These are phyloP conservation scores for Thelephora aurantiotincta DNA, from an alignment of 768 basidiomycete species.

Conservation along the genomic window DNA sequence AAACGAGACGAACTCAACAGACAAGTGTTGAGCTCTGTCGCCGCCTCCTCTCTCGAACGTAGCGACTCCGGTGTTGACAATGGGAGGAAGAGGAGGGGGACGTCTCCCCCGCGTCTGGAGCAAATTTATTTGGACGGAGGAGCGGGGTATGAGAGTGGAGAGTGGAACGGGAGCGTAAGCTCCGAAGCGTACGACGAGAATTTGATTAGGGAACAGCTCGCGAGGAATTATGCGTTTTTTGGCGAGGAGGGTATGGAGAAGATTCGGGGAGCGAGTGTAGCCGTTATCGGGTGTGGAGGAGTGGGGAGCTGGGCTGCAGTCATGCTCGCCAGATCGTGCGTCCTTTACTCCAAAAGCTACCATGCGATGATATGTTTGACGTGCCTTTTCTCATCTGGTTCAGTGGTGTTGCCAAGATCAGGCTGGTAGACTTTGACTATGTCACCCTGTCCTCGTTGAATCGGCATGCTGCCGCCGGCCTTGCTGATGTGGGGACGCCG, in stretches of 20 bases:
- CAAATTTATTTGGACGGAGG: not conserved
- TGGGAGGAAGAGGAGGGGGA: not conserved
- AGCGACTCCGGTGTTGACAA: conserved; percentile 1
- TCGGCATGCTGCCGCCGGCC: conserved; percentile 79
- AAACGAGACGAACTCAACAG: conserved; percentile 42
- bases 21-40: conserved; percentile 40
- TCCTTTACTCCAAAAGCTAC: conserved; percentile 8
- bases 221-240: conserved; percentile 90
- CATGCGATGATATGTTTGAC: not conserved
- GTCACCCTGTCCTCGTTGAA: conserved; percentile 93
- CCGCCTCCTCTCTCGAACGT: conserved; percentile 5
- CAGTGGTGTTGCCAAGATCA: conserved; percentile 63
- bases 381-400: not conserved
- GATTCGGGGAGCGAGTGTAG: conserved; percentile 63
- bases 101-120: not conserved
- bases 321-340: conserved; percentile 85
- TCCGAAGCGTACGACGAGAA: conserved; percentile 49
- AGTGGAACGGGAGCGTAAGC: not conserved
- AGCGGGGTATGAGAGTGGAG: no score
- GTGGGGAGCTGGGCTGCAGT: conserved; percentile 95
- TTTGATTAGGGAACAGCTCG: conserved; percentile 78
- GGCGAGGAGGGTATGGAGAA: conserved; percentile 79
- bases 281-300: conserved; percentile 89
- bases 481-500: conserved; percentile 86
- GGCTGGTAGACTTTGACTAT: conserved; percentile 90